Percentiles rank a stretch among this genome's conserved stretches.
Evolutionary conservation across 305 asterid species (phyloP).

Genomic region (Fraxinus xanthoxyloides): DNA sequence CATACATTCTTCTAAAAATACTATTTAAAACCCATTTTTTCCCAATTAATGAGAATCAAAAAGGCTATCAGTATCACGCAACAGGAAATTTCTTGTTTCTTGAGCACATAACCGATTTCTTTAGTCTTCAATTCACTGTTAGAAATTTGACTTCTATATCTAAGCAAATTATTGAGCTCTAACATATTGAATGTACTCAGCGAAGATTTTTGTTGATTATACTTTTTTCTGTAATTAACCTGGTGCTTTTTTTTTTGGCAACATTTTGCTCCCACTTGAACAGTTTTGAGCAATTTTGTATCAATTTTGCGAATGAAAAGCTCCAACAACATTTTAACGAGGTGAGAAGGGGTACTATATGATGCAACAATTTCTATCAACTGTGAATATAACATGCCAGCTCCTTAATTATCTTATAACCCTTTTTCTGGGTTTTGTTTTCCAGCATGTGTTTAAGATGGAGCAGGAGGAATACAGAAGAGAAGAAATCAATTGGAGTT

Average conservation of each 20-base stretch:
- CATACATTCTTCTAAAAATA: no score
- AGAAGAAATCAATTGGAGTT: constrained; percentile 97
- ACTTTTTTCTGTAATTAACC: not conserved
- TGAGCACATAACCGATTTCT: not conserved
- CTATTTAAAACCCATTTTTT: not conserved
- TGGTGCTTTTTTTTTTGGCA: constrained; percentile 21
- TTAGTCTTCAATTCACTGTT: not conserved
- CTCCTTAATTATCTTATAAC: constrained; percentile 18
- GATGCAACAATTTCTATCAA: constrained; percentile 24
- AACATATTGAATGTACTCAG: not conserved
- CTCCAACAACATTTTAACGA: constrained; percentile 99
- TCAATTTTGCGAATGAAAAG: constrained; percentile 97
- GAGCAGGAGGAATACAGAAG: constrained; percentile 98
- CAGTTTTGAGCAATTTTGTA: constrained; percentile 99
- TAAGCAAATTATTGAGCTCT: not conserved
- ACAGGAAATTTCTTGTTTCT: constrained; percentile 9
- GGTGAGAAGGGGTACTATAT: constrained; percentile 46
- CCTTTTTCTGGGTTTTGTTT: constrained; percentile 27
- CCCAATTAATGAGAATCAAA: not conserved
- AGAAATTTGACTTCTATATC: not conserved
- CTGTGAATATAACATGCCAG: constrained; percentile 18
- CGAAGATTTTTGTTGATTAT: not conserved
- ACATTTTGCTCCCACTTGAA: constrained; percentile 23
- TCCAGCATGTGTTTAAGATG: constrained; percentile 99
- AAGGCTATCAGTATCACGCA: not conserved